These are phyloP conservation scores for Oehlia diaphana DNA, from an alignment of 192 early-diverging fungal genomes.

Conservation along the genomic window DNA sequence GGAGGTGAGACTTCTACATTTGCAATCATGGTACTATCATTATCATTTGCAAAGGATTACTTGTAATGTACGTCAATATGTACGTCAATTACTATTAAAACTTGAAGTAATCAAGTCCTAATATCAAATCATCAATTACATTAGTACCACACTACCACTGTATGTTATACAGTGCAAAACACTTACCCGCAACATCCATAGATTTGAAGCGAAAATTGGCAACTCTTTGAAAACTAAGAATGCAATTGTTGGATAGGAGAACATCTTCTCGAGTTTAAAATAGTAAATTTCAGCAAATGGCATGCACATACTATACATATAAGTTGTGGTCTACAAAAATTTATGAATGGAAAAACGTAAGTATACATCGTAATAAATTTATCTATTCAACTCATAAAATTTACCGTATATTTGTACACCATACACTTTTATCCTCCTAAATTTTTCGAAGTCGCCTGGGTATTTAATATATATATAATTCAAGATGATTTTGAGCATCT, in stretches of 20 bases:
- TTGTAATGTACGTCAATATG: too few species aligned
- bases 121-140: too few species aligned
- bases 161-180: background rate
- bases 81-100: too few species aligned
- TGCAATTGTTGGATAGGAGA: conserved; percentile 2
- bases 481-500: conserved; percentile 25
- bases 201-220: conserved; percentile 16
- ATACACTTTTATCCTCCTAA: conserved; percentile 23
- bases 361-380: background rate
- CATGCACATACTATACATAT: conserved; percentile 11
- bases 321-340: conserved; percentile 17
- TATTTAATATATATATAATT: conserved; percentile 22
- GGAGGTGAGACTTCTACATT: too few species aligned
- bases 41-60: too few species aligned
- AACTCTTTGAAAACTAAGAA: conserved; percentile 1
- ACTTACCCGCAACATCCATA: conserved; percentile 17
- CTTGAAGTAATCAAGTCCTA: too few species aligned
- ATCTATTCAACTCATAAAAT: conserved; percentile 3
- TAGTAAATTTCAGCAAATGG: conserved; percentile 9
- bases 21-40: too few species aligned
- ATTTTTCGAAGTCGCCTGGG: conserved; percentile 9
- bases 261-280: conserved; percentile 14
- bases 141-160: too few species aligned
- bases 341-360: conserved; percentile 5
- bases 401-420: conserved; percentile 26